A percentile compares a stretch with the other conserved stretches of the same genome.
Evolutionary conservation across 768 basidiomycete species (phyloP).

Genomic region (Lactarius quietus): DNA sequence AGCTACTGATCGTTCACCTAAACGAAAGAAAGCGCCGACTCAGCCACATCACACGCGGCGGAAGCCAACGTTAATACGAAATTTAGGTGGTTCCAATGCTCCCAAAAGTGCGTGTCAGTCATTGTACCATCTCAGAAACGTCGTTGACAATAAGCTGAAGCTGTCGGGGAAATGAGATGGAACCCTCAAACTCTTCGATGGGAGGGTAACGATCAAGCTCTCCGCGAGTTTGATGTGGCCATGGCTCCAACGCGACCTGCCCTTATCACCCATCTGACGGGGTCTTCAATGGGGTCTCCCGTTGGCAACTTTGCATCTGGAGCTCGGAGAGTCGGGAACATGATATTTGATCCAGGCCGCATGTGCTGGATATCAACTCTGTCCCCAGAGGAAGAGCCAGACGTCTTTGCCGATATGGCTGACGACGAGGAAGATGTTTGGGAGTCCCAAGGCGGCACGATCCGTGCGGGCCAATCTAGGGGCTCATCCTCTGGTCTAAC

Average conservation of each 20-base stretch:
- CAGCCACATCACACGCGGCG: slow-evolving; percentile 49
- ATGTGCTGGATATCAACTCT: slow-evolving; percentile 95
- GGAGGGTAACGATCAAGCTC: slow-evolving; percentile 94
- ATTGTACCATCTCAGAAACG: slow-evolving; percentile 10
- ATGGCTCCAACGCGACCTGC: slow-evolving; percentile 88
- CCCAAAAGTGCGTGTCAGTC: slow-evolving; percentile 61
- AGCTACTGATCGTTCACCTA: slow-evolving; percentile 31
- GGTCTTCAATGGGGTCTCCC: slow-evolving; percentile 81
- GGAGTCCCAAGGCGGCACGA: slow-evolving; percentile 76
- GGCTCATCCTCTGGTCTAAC: slow-evolving; percentile 10
- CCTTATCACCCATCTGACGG: slow-evolving; percentile 90
- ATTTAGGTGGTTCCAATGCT: slow-evolving; percentile 61
- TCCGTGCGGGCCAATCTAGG: slow-evolving; percentile 54
- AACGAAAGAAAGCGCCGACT: slow-evolving; percentile 53
- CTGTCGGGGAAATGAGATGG: slow-evolving; percentile 96
- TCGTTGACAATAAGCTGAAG: slow-evolving; percentile 40
- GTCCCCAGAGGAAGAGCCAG: slow-evolving; percentile 85
- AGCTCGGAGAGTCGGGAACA: slow-evolving; percentile 91
- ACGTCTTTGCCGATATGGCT: slow-evolving; percentile 90
- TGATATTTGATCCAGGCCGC: slow-evolving; percentile 91
- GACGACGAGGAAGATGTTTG: slow-evolving; percentile 86
- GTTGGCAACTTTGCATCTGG: slow-evolving; percentile 70
- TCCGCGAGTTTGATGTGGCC: slow-evolving; percentile 84
- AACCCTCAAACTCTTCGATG: slow-evolving; percentile 86
- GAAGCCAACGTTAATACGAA: slow-evolving; percentile 86